Conservation (phyloP, 2,329 filamentous ascomycete genomes). For the Microdochium nivale region DNA sequence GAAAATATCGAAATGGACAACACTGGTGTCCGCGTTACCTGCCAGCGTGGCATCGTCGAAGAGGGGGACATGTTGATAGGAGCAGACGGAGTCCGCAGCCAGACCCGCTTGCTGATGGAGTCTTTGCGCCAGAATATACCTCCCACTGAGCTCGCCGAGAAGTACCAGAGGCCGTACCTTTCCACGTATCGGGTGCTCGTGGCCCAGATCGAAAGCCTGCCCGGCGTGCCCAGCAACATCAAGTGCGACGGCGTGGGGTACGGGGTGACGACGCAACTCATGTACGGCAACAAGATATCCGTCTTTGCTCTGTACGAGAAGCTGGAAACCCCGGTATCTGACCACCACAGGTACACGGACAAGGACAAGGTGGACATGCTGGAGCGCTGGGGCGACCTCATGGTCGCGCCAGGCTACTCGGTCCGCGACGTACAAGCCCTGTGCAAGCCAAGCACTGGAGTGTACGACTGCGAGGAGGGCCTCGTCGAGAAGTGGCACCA, state of each 20-base stretch:
- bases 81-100: not conserved
- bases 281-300: not conserved
- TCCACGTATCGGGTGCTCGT: not conserved
- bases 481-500: constrained; percentile 3
- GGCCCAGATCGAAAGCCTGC: not conserved
- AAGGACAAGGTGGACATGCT: not conserved
- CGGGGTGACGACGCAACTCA: not conserved
- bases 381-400: not conserved
- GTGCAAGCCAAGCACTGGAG: not conserved
- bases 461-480: constrained; percentile 4
- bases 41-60: not conserved
- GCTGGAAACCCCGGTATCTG: not conserved
- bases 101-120: not conserved
- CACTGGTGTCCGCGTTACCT: not conserved
- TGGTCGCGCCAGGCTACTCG: not conserved
- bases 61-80: not conserved
- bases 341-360: not conserved
- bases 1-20: not conserved
- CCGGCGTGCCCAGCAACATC: not conserved
- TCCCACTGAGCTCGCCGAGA: not conserved
- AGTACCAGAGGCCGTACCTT: not conserved
- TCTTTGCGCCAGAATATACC: not conserved
- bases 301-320: not conserved
- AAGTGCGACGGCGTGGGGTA: not conserved
- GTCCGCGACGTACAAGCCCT: not conserved